Base-by-base conservation (phyloP, 2,329 filamentous ascomycete genomes). In the Fusarium brevicatenulatum region DNA sequence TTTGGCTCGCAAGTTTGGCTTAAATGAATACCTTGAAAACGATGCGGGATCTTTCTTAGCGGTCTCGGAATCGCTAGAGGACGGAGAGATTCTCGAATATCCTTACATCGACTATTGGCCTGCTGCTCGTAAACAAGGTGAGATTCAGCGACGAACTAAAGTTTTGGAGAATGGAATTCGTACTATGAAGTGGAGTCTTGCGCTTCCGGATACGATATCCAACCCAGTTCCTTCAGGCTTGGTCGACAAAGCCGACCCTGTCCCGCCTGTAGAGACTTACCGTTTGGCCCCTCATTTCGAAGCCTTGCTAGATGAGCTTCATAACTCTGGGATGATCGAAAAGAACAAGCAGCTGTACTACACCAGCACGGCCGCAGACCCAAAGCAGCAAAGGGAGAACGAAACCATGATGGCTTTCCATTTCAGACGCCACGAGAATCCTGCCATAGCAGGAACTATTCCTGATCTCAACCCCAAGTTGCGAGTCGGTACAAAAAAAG, bases 171-270 rank as follows among this genome's bases (percentile, higher is more conserved):
- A 21, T 36, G 34, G 23, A 1, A 36, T 28, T 9, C 34, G 19
- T 37, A 8, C 11, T 13, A 21, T 25, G 18, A 53, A n/a, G 12
- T 53, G 34, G 49, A 36, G 37, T 2, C 9, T 37, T 21, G 23
- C 19, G 19, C 12, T 53, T 4, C 9, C 2, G 0, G 18, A 37
- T 9, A 9, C 7, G 0, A 28, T 9, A 0, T 16, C 18, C 7
- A 2, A 4, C 6, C 9, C 47, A 36, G n/a, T 5, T 10, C 2
- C 30, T 11, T 4, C 12, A 11, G 7, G 12, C 21, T 23, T 15
- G 2, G 9, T 9, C 3, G 9, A 16, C 3, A 5, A 1, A 18
- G n/a, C 0, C 15, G 10, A 16, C 4, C 11, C 47, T 19, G 10
- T 5, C 11, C 30, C n/a, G n/a, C 11, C 30, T 23, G 5, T 2